These are phyloP conservation scores for Hypoxylon sp. DNA, from an alignment of 2,329 filamentous ascomycete genomes.

Conservation along the genomic window DNA sequence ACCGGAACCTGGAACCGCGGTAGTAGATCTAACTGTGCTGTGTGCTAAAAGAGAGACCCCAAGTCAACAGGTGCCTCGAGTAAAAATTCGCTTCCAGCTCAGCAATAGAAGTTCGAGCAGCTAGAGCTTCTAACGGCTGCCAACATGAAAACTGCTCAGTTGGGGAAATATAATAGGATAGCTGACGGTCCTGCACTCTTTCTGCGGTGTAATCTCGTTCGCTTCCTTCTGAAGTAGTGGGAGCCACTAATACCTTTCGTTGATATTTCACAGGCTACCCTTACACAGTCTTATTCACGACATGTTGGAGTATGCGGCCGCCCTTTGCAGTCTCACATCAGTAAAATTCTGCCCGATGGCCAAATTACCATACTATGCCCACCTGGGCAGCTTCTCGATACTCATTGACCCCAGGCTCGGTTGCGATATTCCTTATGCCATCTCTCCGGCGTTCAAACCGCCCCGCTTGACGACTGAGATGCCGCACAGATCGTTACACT, in stretches of 20 bases:
- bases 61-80: background rate
- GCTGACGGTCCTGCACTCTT: conserved; percentile 8
- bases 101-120: conserved; percentile 15
- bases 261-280: conserved; percentile 11
- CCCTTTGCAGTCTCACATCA: conserved; percentile 24
- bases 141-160: conserved; percentile 18
- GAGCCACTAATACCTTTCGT: conserved; percentile 8
- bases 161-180: conserved; percentile 6
- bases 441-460: conserved; percentile 3
- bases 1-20: no score
- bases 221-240: conserved; percentile 22
- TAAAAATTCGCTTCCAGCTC: background rate
- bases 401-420: conserved; percentile 13
- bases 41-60: background rate
- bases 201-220: conserved; percentile 34
- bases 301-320: conserved; percentile 4
- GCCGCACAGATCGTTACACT: conserved; percentile 37
- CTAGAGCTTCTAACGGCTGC: conserved; percentile 26
- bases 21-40: background rate
- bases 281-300: conserved; percentile 16
- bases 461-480: conserved; percentile 30
- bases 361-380: conserved; percentile 6
- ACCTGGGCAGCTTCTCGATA: conserved; percentile 6
- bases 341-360: conserved; percentile 18
- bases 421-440: conserved; percentile 7